A percentile compares a stretch with the other conserved stretches of the same genome.
phyloP scores from a whole-genome alignment of 495 filamentous ascomycete species.

The Talaromyces trachyspermus region DNA sequence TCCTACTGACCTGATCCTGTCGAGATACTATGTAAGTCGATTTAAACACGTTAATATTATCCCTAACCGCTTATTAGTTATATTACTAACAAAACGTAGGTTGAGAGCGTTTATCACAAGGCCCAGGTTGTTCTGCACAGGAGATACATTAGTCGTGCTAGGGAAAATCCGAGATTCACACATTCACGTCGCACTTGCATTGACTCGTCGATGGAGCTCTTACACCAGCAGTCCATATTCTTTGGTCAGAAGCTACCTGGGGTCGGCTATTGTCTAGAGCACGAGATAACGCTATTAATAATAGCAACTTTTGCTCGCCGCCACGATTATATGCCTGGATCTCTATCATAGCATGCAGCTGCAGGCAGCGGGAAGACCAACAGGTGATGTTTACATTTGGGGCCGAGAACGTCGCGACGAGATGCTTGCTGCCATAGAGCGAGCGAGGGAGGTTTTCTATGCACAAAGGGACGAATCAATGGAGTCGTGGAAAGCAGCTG shows the following conservation, averaged over 20 bases:
- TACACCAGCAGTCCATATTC: constrained; percentile 69
- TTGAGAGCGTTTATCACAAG: constrained; percentile 89
- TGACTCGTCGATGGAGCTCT: constrained; percentile 74
- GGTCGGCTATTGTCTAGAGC: constrained; percentile 67
- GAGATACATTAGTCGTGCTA: constrained; percentile 69
- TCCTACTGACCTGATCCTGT: constrained; percentile 73
- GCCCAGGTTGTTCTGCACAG: constrained; percentile 82
- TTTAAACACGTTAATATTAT: too few relatives aligned
- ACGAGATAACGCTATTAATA: constrained; percentile 70
- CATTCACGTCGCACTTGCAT: constrained; percentile 82
- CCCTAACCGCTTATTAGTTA: too few relatives aligned
- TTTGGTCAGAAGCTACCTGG: constrained; percentile 64
- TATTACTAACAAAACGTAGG: constrained; percentile 24
- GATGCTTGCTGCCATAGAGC: constrained; percentile 67
- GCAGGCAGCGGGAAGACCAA: constrained; percentile 29
- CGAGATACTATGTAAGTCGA: constrained; percentile 61
- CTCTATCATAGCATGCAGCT: constrained; percentile 42
- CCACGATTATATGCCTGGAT: constrained; percentile 83
- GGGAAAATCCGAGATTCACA: constrained; percentile 73
- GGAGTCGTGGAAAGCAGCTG: constrained; percentile 78
- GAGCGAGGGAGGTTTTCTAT: constrained; percentile 72
- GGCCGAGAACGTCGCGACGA: constrained; percentile 61
- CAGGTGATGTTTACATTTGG: constrained; percentile 58
- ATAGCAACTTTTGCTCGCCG: constrained; percentile 82
- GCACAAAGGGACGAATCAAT: constrained; percentile 67